phyloP scores from a whole-genome alignment of 2,329 filamentous ascomycete species.

The Trichoderma sp. region DNA sequence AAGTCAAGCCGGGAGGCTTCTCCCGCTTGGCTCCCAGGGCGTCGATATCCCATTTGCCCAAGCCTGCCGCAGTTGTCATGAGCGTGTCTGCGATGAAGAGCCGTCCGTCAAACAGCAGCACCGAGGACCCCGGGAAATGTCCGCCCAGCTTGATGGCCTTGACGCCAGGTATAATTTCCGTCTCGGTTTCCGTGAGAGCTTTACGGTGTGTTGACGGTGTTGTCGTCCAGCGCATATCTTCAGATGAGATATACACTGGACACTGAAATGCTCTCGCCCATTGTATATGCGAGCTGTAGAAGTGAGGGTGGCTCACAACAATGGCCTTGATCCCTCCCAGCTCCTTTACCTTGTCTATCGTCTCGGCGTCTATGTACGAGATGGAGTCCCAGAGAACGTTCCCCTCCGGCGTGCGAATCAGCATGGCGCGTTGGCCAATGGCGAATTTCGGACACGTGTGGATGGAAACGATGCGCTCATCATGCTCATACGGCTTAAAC shows the following conservation, averaged over 20 bases:
- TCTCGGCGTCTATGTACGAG: slow-evolving; percentile 68
- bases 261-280: slow-evolving; percentile 73
- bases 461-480: slow-evolving; percentile 53
- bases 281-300: slow-evolving; percentile 74
- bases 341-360: slow-evolving; percentile 58
- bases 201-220: slow-evolving; percentile 49
- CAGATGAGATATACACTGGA: slow-evolving; percentile 67
- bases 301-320: slow-evolving; percentile 80
- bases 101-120: slow-evolving; percentile 63
- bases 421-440: slow-evolving; percentile 75
- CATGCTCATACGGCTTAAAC: slow-evolving; percentile 52
- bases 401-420: slow-evolving; percentile 66
- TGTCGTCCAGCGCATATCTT: slow-evolving; percentile 69
- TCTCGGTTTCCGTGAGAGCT: slow-evolving; percentile 51
- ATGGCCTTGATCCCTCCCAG: slow-evolving; percentile 73
- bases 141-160: slow-evolving; percentile 73
- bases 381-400: slow-evolving; percentile 84
- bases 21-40: slow-evolving; percentile 41
- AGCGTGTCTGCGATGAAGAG: slow-evolving; percentile 81
- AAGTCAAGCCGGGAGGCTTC: slow-evolving; percentile 52
- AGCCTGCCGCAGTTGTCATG: slow-evolving; percentile 66
- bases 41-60: slow-evolving; percentile 51
- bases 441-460: slow-evolving; percentile 62
- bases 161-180: slow-evolving; percentile 53
- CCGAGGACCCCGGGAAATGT: slow-evolving; percentile 76